Evolutionary conservation across 2,329 filamentous ascomycete genomes (phyloP).

Genomic region (Ascochyta clinopodiicola): DNA sequence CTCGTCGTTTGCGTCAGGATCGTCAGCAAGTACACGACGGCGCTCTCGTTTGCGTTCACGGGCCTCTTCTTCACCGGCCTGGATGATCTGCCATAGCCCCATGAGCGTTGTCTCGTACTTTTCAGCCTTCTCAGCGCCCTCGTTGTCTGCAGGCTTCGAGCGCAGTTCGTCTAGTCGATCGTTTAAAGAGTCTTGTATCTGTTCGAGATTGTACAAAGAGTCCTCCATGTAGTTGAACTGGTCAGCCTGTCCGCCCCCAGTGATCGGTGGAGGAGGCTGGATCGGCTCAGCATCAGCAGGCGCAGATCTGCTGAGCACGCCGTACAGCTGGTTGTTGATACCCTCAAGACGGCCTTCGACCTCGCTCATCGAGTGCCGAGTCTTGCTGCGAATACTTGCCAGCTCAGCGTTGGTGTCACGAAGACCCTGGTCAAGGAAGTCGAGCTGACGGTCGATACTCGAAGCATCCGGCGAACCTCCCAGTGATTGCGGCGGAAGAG

Average conservation of each 20-base stretch:
- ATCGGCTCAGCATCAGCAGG: conserved; percentile 61
- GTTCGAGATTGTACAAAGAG: conserved; percentile 57
- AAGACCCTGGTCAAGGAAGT: conserved; percentile 74
- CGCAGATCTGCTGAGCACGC: conserved; percentile 51
- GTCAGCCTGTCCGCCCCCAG: conserved; percentile 65
- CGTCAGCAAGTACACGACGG: conserved; percentile 54
- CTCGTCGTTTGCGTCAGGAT: conserved; percentile 65
- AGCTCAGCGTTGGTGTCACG: conserved; percentile 66
- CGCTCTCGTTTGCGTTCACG: conserved; percentile 47
- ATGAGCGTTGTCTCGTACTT: conserved; percentile 60
- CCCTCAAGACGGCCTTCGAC: conserved; percentile 51
- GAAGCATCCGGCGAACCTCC: conserved; percentile 30
- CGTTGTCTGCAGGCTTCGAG: conserved; percentile 21
- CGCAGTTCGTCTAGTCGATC: conserved; percentile 39
- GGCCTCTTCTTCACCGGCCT: conserved; percentile 51
- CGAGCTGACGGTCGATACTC: conserved; percentile 63
- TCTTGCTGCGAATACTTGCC: conserved; percentile 35
- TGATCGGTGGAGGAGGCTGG: conserved; percentile 64
- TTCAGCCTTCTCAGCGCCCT: conserved; percentile 34
- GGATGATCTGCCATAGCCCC: conserved; percentile 61
- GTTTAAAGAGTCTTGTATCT: conserved; percentile 41
- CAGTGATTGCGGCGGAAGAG: conserved; percentile 34
- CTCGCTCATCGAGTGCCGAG: conserved; percentile 36
- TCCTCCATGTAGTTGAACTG: conserved; percentile 74
- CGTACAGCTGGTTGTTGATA: conserved; percentile 69